Evolutionary conservation across 257 asterid genomes (phyloP), one percentile per base, ranked within the genome.

Genomic region (Striga asiatica): DNA sequence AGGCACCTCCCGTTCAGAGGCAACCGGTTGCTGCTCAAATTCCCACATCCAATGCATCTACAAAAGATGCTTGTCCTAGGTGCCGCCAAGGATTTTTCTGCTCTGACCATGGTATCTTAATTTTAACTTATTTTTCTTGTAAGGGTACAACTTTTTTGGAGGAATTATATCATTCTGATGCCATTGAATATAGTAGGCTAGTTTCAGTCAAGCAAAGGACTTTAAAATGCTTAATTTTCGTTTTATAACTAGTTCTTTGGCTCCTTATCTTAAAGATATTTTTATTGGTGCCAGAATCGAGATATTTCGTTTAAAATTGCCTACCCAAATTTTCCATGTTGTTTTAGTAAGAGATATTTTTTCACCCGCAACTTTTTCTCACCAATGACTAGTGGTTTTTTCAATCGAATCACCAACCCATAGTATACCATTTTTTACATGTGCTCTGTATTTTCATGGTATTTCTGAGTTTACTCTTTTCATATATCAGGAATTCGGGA

Each of bases 21-120:
- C 74, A 32, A 54, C 70, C 70, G 21, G 53, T 59, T 58, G 42
- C 89, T 43, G 64, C 68, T 29, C 79, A 71, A 51, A 37, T 65
- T 50, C 66, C 67, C 10, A 16, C 54, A 13, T 55, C 71, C 49
- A 62, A 67, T 66, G 46, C 54, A 52, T 76, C 81, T 29, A 43
- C 74, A 1, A 75, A 77, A 60, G 87, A 79, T 42, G 34, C 75
- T 45, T 87, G 98, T 70, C 66, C 82, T 32, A 73, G 98, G 74
- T 91, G 98, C 78, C 84, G 79, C 63, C 98, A 87, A 79, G 98
- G 98, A 42, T 91, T 87, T 59, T 84, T 80, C 75, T 91, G 96
- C 70, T 91, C 82, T 20, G 79, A 70, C 63, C 82, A 76, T 50
- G 82, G 82, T 74, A 74, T 66, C 12, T 58, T 16, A 16, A 22